phyloP scores from a whole-genome alignment of 192 early-diverging fungal species.

The Glomus cerebriforme region DNA sequence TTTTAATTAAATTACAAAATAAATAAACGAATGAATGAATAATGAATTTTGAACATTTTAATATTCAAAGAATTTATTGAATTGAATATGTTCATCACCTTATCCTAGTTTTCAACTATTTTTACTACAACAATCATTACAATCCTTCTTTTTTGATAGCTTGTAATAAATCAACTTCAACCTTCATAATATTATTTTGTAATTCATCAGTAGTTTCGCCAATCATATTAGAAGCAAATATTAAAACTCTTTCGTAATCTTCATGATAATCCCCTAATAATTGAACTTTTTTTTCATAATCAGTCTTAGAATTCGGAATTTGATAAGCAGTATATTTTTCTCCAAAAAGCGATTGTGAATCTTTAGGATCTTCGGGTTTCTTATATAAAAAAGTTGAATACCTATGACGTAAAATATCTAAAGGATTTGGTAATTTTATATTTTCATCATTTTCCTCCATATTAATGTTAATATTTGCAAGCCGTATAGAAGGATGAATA shows the following conservation, averaged over 20 bases:
- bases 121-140: background rate
- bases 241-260: slow-evolving; percentile 5
- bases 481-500: background rate
- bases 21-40: background rate
- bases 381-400: slow-evolving; percentile 15
- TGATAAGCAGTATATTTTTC: slow-evolving; percentile 16
- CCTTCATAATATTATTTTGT: background rate
- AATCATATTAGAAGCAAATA: slow-evolving; percentile 2
- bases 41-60: background rate
- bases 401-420: background rate
- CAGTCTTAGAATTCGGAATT: background rate
- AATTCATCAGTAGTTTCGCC: background rate
- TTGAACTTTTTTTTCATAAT: background rate
- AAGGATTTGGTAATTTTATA: background rate
- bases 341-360: background rate
- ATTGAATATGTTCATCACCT: too few relatives aligned
- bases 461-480: background rate
- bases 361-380: background rate
- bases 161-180: slow-evolving; percentile 1
- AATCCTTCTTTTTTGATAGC: background rate
- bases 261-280: slow-evolving; percentile 5
- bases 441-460: background rate
- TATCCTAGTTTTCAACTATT: too few relatives aligned
- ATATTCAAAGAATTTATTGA: too few relatives aligned
- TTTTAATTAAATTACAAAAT: too few relatives aligned